These are phyloP conservation scores for Ceratopteris richardii DNA, from an alignment of 75 land plant genomes.

Conservation along the genomic window DNA sequence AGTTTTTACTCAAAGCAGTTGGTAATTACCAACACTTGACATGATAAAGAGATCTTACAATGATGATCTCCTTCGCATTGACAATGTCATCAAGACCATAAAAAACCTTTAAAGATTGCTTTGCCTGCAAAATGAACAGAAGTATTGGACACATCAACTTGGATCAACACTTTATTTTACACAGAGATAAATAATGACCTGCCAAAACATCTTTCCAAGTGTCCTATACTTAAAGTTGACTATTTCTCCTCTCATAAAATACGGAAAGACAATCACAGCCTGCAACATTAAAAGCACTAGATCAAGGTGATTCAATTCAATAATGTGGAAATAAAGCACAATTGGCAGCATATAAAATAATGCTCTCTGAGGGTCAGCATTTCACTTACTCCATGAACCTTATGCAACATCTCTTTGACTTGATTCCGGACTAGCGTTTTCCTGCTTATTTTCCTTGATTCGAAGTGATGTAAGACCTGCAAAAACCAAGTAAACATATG, in stretches of 20 bases:
- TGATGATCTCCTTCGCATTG: constrained; percentile 58
- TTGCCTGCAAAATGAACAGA: constrained; percentile 55
- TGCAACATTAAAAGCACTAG: constrained; percentile 21
- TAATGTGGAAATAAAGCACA: too few species aligned
- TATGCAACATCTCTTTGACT: neutral
- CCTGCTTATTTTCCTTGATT: neutral
- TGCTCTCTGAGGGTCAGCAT: neutral
- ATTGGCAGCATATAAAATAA: neutral
- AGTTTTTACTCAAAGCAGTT: too few species aligned
- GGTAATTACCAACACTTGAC: too few species aligned
- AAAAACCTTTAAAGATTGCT: constrained; percentile 50
- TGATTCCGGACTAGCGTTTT: neutral
- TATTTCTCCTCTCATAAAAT: constrained; percentile 41
- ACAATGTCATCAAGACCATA: constrained; percentile 96
- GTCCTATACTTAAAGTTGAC: constrained; percentile 78
- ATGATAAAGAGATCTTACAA: constrained; percentile 42
- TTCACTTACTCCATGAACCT: constrained; percentile 1
- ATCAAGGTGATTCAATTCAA: too few species aligned
- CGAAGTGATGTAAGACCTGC: neutral
- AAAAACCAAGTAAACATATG: too few species aligned
- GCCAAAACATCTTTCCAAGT: constrained; percentile 66
- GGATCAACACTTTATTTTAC: too few species aligned
- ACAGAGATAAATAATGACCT: too few species aligned
- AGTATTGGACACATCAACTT: too few species aligned
- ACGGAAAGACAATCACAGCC: constrained; percentile 77